These are phyloP conservation scores for Fusarium redolens DNA, from an alignment of 2,329 filamentous ascomycete species.

Conservation along the genomic window DNA sequence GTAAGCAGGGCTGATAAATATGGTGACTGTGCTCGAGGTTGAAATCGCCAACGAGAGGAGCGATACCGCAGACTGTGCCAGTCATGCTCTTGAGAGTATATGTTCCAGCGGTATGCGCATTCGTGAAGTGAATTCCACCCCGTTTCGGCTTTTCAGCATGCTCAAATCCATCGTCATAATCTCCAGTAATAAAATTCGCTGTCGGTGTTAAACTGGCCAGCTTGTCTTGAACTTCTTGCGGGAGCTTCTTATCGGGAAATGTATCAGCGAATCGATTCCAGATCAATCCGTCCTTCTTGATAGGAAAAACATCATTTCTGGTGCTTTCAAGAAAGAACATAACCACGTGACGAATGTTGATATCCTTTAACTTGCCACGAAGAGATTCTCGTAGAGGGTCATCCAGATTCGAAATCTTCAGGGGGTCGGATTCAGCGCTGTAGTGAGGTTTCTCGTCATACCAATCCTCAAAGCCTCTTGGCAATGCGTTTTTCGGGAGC, in stretches of 20 bases:
- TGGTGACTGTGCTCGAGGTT: slow-evolving; percentile 56
- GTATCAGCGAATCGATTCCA: slow-evolving; percentile 51
- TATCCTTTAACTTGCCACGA: slow-evolving; percentile 39
- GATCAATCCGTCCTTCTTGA: slow-evolving; percentile 55
- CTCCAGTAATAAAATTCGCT: slow-evolving; percentile 51
- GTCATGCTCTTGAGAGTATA: slow-evolving; percentile 58
- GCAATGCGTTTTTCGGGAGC: slow-evolving; percentile 35
- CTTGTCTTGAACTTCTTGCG: slow-evolving; percentile 45
- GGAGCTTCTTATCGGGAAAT: slow-evolving; percentile 48
- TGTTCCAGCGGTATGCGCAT: slow-evolving; percentile 55
- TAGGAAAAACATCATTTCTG: slow-evolving; percentile 57
- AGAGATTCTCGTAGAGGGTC: slow-evolving; percentile 47
- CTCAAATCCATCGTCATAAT: slow-evolving; percentile 51
- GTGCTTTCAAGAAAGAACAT: slow-evolving; percentile 60
- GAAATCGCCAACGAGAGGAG: slow-evolving; percentile 55
- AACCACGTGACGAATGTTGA: slow-evolving; percentile 57
- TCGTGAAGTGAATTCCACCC: slow-evolving; percentile 56
- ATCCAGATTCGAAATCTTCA: slow-evolving; percentile 55
- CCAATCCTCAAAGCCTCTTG: slow-evolving; percentile 46
- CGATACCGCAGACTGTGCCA: slow-evolving; percentile 56
- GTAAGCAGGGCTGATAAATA: slow-evolving; percentile 58
- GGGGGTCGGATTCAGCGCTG: slow-evolving; percentile 50
- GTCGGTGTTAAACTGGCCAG: slow-evolving; percentile 47
- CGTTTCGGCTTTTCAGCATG: slow-evolving; percentile 37
- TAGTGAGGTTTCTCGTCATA: slow-evolving; percentile 47